These are phyloP conservation scores for Melaleuca quinquenervia DNA, from an alignment of 345 rosid species.

Conservation along the genomic window DNA sequence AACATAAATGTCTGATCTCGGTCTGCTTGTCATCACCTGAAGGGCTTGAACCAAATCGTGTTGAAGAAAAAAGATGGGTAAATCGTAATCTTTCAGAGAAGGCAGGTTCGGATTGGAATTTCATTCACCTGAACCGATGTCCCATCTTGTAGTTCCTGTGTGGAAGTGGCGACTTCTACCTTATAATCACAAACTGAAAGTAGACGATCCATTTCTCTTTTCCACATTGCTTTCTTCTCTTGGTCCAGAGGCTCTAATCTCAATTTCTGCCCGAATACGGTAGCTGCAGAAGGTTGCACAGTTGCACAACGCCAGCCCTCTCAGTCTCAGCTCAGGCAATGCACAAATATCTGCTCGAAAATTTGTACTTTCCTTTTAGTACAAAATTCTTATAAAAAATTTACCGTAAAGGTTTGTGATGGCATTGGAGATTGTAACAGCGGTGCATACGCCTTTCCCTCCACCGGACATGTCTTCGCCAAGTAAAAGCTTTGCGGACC, in stretches of 20 bases:
- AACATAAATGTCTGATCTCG: constrained; percentile 66
- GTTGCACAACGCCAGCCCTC: constrained; percentile 21
- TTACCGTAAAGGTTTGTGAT: constrained; percentile 93
- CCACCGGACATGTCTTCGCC: constrained; percentile 99
- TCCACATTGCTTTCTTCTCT: constrained; percentile 82
- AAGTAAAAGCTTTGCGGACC: constrained; percentile 77
- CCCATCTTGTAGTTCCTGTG: constrained; percentile 49
- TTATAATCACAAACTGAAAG: constrained; percentile 78
- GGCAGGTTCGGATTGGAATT: neutral
- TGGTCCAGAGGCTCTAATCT: constrained; percentile 70
- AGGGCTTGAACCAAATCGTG: neutral
- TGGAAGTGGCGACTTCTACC: constrained; percentile 55
- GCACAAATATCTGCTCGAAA: neutral
- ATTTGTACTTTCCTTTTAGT: neutral
- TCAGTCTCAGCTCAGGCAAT: neutral
- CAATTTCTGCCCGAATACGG: constrained; percentile 83
- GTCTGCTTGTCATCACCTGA: constrained; percentile 68
- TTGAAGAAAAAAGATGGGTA: neutral
- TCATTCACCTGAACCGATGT: constrained; percentile 51
- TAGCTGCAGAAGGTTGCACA: constrained; percentile 34
- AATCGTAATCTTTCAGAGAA: neutral
- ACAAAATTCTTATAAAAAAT: neutral
- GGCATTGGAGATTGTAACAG: constrained; percentile 82
- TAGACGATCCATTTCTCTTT: constrained; percentile 85
- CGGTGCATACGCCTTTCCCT: constrained; percentile 92